Conservation (phyloP, 1,284 basidiomycete genomes). For the Inonotus obliquus region DNA sequence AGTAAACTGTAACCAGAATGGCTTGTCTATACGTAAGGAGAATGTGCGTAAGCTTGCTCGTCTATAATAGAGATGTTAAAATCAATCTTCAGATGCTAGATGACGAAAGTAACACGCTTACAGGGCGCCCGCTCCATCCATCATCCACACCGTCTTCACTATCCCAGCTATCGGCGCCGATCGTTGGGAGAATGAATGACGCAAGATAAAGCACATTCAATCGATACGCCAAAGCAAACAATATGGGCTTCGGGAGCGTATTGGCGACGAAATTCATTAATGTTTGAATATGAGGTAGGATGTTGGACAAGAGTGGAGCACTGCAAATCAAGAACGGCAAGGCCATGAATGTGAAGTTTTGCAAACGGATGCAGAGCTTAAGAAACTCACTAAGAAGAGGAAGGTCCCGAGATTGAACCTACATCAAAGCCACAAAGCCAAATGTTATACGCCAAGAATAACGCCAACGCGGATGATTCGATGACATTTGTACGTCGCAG, state of each 20-base stretch:
- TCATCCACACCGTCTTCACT: slow-evolving; percentile 56
- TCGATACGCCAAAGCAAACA: slow-evolving; percentile 81
- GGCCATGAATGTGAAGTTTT: not conserved
- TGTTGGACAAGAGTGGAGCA: slow-evolving; percentile 68
- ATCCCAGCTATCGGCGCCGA: slow-evolving; percentile 78
- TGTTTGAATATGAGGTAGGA: slow-evolving; percentile 75
- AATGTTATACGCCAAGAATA: slow-evolving; percentile 84
- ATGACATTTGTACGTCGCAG: slow-evolving; percentile 88
- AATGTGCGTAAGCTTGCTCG: slow-evolving; percentile 65
- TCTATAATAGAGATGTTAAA: slow-evolving; percentile 37
- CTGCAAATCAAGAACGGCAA: slow-evolving; percentile 32
- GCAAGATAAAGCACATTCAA: slow-evolving; percentile 82
- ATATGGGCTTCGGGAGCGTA: slow-evolving; percentile 79
- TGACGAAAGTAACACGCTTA: slow-evolving; percentile 31
- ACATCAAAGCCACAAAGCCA: slow-evolving; percentile 79
- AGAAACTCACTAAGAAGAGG: slow-evolving; percentile 66
- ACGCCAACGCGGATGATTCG: slow-evolving; percentile 82
- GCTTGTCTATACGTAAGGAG: slow-evolving; percentile 77
- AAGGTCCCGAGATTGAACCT: slow-evolving; percentile 60
- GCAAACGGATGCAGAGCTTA: not conserved
- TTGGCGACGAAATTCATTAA: slow-evolving; percentile 75
- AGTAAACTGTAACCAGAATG: slow-evolving; percentile 82
- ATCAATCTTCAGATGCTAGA: not conserved
- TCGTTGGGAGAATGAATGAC: slow-evolving; percentile 77
- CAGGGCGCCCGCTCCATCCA: slow-evolving; percentile 70